phyloP scores from a whole-genome alignment of 2,329 filamentous ascomycete species.

The Blastomyces silverae region DNA sequence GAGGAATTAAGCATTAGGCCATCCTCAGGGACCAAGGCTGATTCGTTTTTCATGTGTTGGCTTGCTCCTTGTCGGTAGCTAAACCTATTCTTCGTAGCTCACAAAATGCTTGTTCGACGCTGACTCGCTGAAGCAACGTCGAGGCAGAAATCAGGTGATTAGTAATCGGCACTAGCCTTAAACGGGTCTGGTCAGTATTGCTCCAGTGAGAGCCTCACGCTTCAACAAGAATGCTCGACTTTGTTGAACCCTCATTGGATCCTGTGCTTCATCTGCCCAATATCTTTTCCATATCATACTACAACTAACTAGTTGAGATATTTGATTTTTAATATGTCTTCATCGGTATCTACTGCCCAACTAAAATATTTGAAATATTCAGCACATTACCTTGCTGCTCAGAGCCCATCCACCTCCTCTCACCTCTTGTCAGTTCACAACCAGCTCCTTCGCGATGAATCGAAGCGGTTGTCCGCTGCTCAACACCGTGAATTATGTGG shows the following conservation, averaged over 20 bases:
- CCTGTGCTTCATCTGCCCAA: too few relatives aligned
- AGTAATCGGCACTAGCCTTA: too few relatives aligned
- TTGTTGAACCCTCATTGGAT: too few relatives aligned
- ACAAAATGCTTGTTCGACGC: too few relatives aligned
- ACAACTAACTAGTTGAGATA: not conserved
- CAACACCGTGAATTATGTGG: slow-evolving; percentile 35
- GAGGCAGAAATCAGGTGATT: too few relatives aligned
- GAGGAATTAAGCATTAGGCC: not conserved
- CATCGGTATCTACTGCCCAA: slow-evolving; percentile 9
- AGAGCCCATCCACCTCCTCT: slow-evolving; percentile 38
- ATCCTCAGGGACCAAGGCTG: not conserved
- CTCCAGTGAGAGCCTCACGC: too few relatives aligned
- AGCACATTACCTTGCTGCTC: slow-evolving; percentile 28
- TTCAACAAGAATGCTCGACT: too few relatives aligned
- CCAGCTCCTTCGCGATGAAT: slow-evolving; percentile 31
- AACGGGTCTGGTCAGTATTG: too few relatives aligned
- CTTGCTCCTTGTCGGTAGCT: too few relatives aligned
- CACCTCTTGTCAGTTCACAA: slow-evolving; percentile 38
- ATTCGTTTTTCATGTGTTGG: not conserved
- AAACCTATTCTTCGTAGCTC: too few relatives aligned
- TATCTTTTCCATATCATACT: not conserved
- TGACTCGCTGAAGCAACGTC: too few relatives aligned
- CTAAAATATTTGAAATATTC: slow-evolving; percentile 37
- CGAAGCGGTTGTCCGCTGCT: slow-evolving; percentile 29
- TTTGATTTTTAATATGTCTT: slow-evolving; percentile 10